phyloP scores from a whole-genome alignment of 1,284 basidiomycete species.

The Papiliotrema laurentii region DNA sequence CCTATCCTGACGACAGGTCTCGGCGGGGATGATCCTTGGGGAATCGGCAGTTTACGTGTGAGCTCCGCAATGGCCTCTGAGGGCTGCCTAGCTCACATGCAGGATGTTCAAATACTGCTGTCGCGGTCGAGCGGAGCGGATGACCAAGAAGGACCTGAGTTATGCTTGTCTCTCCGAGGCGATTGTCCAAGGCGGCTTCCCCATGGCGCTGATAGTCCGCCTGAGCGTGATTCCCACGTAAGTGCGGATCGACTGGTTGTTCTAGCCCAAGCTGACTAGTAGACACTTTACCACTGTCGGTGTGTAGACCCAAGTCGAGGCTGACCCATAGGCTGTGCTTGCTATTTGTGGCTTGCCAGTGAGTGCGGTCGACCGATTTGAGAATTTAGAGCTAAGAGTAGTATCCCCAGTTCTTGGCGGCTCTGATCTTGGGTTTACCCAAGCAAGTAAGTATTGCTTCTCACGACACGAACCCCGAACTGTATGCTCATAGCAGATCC shows the following conservation, averaged over 20 bases:
- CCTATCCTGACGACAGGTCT: neutral
- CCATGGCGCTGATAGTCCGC: slow-evolving; percentile 66
- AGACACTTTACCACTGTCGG: slow-evolving; percentile 6
- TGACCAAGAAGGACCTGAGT: slow-evolving; percentile 63
- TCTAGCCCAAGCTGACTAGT: neutral
- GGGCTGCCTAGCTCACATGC: slow-evolving; percentile 44
- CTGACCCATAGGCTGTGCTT: slow-evolving; percentile 3
- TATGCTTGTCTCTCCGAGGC: slow-evolving; percentile 75
- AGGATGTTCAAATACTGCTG: slow-evolving; percentile 50
- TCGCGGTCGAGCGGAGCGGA: slow-evolving; percentile 60
- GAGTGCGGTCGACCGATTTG: too few species aligned
- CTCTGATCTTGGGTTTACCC: slow-evolving; percentile 68
- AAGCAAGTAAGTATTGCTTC: slow-evolving; percentile 52
- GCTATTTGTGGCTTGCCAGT: slow-evolving; percentile 5
- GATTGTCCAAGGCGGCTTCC: slow-evolving; percentile 73
- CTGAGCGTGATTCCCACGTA: slow-evolving; percentile 72
- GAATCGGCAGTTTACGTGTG: slow-evolving; percentile 32
- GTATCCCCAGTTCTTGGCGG: slow-evolving; percentile 49
- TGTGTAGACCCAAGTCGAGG: neutral
- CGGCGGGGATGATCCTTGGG: slow-evolving; percentile 1
- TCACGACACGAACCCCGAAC: neutral
- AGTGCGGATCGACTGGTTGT: slow-evolving; percentile 6
- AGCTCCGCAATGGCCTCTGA: slow-evolving; percentile 8
- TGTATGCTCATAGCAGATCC: slow-evolving; percentile 6
- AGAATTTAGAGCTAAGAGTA: too few species aligned